These are phyloP conservation scores for Mycosphaerella sp. DNA, from an alignment of 2,329 filamentous ascomycete genomes.

Conservation along the genomic window DNA sequence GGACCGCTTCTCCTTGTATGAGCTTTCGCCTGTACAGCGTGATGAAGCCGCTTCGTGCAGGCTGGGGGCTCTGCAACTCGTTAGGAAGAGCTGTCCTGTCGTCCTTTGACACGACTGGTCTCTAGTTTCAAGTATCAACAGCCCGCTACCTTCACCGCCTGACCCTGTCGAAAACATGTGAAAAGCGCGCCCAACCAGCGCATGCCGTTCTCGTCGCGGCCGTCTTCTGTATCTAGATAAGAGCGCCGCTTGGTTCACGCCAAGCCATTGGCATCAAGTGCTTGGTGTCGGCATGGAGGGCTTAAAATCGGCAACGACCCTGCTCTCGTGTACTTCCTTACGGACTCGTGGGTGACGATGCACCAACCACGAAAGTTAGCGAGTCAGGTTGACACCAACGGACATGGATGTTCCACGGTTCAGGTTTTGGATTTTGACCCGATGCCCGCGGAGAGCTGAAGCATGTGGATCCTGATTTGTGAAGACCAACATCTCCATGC, in stretches of 20 bases:
- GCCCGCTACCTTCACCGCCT: background rate
- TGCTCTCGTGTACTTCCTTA: background rate
- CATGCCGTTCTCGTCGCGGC: background rate
- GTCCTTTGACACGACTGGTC: too few relatives aligned
- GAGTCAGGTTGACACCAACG: constrained; percentile 2
- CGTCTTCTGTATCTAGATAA: background rate
- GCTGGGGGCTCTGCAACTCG: too few relatives aligned
- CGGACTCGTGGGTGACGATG: background rate
- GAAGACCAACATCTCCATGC: too few relatives aligned
- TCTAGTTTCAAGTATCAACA: too few relatives aligned
- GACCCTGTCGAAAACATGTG: background rate
- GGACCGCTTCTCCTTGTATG: background rate
- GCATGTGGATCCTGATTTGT: too few relatives aligned
- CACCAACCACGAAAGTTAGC: background rate
- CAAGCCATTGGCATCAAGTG: constrained; percentile 1
- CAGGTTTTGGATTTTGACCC: background rate
- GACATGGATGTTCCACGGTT: background rate
- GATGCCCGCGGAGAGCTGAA: background rate
- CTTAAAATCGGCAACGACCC: too few relatives aligned
- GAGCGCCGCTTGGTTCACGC: constrained; percentile 2
- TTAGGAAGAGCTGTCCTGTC: too few relatives aligned
- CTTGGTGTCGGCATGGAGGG: background rate
- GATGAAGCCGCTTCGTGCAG: background rate
- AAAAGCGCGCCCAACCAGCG: background rate
- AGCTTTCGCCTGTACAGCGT: background rate